phyloP scores from a whole-genome alignment of 192 early-diverging fungal genomes.

The Coemansia sp. region DNA sequence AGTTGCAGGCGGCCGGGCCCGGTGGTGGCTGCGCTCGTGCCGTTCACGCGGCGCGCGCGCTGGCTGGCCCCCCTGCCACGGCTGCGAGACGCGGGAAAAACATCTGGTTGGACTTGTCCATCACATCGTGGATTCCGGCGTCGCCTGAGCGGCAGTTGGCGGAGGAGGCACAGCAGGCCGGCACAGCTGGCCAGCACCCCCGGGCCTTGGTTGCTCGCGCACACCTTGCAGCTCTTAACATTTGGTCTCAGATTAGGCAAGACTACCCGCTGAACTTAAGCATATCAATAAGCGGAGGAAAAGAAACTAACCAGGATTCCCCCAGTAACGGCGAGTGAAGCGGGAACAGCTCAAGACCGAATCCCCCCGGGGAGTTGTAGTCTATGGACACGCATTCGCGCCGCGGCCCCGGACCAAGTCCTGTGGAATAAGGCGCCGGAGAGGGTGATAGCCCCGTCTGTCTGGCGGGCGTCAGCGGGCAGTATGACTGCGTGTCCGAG shows the following conservation, averaged over 20 bases:
- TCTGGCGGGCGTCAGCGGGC: constrained; percentile 14
- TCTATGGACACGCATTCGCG: constrained; percentile 58
- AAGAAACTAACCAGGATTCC: constrained; percentile 80
- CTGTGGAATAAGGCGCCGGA: constrained; percentile 68
- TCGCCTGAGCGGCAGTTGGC: constrained; percentile 3
- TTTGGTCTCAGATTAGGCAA: constrained; percentile 61
- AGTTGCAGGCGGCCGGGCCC: neutral
- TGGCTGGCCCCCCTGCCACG: no score
- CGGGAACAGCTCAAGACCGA: constrained; percentile 71
- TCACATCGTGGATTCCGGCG: neutral
- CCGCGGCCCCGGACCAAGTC: constrained; percentile 51
- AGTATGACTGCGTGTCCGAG: constrained; percentile 35
- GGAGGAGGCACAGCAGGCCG: no score
- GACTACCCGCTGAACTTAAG: constrained; percentile 76
- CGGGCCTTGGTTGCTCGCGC: neutral
- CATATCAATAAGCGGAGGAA: constrained; percentile 82
- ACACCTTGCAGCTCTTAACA: constrained; percentile 2
- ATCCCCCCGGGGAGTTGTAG: constrained; percentile 56
- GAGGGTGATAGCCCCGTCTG: constrained; percentile 75
- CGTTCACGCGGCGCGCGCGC: no score
- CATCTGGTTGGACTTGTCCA: constrained; percentile 2
- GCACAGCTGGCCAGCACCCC: neutral
- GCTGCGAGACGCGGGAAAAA: neutral
- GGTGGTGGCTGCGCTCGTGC: no score
- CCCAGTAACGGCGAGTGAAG: constrained; percentile 76